phyloP scores from a whole-genome alignment of 1,284 basidiomycete genomes.

The Malassezia japonica region DNA sequence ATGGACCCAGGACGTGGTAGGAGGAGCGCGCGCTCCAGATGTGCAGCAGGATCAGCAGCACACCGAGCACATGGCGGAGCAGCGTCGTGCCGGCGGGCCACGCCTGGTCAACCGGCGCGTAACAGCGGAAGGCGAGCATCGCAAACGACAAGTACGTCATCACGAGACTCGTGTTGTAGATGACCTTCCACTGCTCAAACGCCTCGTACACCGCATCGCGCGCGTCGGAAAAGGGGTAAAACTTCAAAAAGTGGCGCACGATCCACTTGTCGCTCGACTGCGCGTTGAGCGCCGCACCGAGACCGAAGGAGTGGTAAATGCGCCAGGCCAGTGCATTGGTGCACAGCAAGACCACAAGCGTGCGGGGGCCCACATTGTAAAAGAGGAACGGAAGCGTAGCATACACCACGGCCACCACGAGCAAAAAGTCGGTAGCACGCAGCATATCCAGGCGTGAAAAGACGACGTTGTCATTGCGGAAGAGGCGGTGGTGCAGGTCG shows the following conservation, averaged over 20 bases:
- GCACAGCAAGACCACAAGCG: slow-evolving; percentile 60
- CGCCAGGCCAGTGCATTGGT: slow-evolving; percentile 77
- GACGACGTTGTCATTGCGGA: slow-evolving; percentile 74
- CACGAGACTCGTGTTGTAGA: slow-evolving; percentile 82
- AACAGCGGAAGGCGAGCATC: slow-evolving; percentile 34
- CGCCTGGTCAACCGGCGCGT: slow-evolving; percentile 25
- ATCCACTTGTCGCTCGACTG: slow-evolving; percentile 81
- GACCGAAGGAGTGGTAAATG: slow-evolving; percentile 74
- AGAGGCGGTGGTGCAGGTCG: slow-evolving; percentile 80
- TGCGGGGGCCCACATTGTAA: slow-evolving; percentile 19
- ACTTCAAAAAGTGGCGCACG: slow-evolving; percentile 84
- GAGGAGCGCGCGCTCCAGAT: slow-evolving; percentile 82
- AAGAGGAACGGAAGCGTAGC: slow-evolving; percentile 50
- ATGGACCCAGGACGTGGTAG: slow-evolving; percentile 74
- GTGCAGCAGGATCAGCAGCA: slow-evolving; percentile 70
- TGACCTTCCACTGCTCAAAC: slow-evolving; percentile 85
- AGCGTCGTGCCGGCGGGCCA: slow-evolving; percentile 64
- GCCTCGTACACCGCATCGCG: slow-evolving; percentile 63
- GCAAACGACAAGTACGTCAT: slow-evolving; percentile 66
- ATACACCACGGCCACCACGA: slow-evolving; percentile 58
- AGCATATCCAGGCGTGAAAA: slow-evolving; percentile 74
- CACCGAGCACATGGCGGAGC: slow-evolving; percentile 58
- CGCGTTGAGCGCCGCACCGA: slow-evolving; percentile 70
- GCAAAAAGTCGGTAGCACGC: slow-evolving; percentile 62
- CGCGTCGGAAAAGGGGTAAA: slow-evolving; percentile 49